Base-by-base conservation (phyloP, 1,139 yeast species). In the Geotrichum restrictum region DNA sequence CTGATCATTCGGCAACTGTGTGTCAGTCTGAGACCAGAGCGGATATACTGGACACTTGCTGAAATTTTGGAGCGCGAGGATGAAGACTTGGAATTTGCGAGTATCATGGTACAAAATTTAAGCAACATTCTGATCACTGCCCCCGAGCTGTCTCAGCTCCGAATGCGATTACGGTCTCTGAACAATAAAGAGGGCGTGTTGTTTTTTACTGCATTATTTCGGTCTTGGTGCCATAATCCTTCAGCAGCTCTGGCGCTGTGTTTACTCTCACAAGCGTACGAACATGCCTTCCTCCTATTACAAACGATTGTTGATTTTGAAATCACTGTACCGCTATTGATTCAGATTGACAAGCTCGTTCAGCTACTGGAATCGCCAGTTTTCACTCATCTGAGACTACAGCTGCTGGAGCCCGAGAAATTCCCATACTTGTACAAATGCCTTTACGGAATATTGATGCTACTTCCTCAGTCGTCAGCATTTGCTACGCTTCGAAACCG, bases 401-500 rank as follows among this genome's bases (percentile, higher is more conserved):
- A 93, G 68, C 73, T 94, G 24, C 73, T 94, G 51, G 96, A 89
- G 64, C 97, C 96, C 0, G 88, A 84, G 50, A 81, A 80, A 61
- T 79, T 87, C 64, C 96, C 95, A 0, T 86, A 79, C 63, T 71
- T 94, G 41, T 88, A 85, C 76, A 88, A 89, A 65, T 86, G 96
- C 47, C 76, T 94, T 31, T 94, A 89, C 65, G 98, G 98, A 1
- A 78, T 94, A 46, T 74, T 94, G 55, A 94, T 94, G 99, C 77
- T 94, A 4, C 71, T 94, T 51, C 99, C 99, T 0, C 99, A 94
- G 66, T 88, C 97, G 0, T 80, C 88, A n/a, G 96, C 98, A 0
- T 94, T 88, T 68, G 82, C 80, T 21, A 82, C 87, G 0, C 75
- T 94, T 58, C 84, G 85, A 58, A 88, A 85, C 64, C 75, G 99